A percentile compares a stretch with the other conserved stretches of the same genome.
These are phyloP conservation scores for Blastocystis sp. DNA, from an alignment of 352 stramenopile genomes.

Conservation along the genomic window DNA sequence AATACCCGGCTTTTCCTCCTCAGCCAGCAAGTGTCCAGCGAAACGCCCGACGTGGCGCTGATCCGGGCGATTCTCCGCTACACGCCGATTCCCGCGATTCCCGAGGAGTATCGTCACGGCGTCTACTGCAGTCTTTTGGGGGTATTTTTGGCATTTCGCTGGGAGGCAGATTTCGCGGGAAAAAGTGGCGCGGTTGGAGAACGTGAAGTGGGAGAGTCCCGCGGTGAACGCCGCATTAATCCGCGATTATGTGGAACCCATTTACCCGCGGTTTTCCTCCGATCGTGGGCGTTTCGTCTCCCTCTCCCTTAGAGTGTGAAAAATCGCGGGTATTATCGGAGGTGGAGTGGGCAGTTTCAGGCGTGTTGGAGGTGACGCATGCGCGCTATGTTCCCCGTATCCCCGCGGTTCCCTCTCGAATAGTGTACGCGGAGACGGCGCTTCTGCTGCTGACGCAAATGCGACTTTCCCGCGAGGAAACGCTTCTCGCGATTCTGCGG, in stretches of 20 bases:
- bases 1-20: conserved; percentile 32
- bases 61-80: neutral
- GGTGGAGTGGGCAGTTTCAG: conserved; percentile 1
- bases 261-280: neutral
- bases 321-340: neutral
- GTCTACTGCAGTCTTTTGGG: neutral
- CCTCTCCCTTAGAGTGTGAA: neutral
- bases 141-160: neutral
- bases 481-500: neutral
- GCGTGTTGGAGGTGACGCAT: neutral
- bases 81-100: neutral
- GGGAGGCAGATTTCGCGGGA: neutral
- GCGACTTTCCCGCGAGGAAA: neutral
- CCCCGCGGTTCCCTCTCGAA: no score
- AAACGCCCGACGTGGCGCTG: neutral
- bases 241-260: neutral
- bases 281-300: neutral
- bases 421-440: neutral
- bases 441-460: neutral
- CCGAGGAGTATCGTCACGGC: neutral
- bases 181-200: neutral
- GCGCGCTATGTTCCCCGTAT: neutral
- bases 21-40: neutral
- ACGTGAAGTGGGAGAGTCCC: neutral
- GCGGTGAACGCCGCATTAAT: neutral